These are phyloP conservation scores for Rhizopogon vulgaris DNA, from an alignment of 768 basidiomycete genomes.

Conservation along the genomic window DNA sequence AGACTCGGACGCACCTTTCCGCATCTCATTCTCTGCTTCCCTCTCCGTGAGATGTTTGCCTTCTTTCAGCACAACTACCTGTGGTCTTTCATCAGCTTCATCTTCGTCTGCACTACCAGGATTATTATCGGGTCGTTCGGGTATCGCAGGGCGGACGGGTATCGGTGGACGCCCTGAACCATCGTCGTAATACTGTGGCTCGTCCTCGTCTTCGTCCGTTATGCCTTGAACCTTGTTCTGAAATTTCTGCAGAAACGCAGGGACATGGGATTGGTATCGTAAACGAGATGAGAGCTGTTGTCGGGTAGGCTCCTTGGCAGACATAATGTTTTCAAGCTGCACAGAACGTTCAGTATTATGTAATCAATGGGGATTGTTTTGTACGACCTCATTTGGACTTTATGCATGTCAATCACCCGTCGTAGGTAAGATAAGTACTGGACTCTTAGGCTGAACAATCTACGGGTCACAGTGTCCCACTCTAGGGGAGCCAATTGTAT, in stretches of 20 bases:
- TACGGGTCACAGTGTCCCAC: background rate
- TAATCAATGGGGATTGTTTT: too few species aligned
- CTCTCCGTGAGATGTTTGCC: constrained; percentile 80
- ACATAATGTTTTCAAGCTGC: constrained; percentile 16
- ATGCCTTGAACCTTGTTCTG: constrained; percentile 57
- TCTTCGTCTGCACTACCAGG: constrained; percentile 73
- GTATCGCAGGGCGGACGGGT: constrained; percentile 66
- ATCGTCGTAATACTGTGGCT: constrained; percentile 54
- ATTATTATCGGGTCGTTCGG: constrained; percentile 59
- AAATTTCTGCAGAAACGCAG: constrained; percentile 60
- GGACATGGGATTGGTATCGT: constrained; percentile 53
- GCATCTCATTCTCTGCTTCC: constrained; percentile 72
- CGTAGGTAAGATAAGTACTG: background rate
- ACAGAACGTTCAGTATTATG: too few species aligned
- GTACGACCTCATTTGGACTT: too few species aligned
- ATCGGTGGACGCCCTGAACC: constrained; percentile 71
- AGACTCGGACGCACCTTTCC: constrained; percentile 61
- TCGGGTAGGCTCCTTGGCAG: constrained; percentile 57
- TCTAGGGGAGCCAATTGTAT: background rate
- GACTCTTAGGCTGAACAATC: background rate
- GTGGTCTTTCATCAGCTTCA: constrained; percentile 73
- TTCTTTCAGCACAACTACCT: constrained; percentile 81
- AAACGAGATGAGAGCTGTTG: constrained; percentile 70
- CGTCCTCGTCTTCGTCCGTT: constrained; percentile 42
- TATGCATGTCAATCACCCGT: too few species aligned